A percentile compares a stretch with the other conserved stretches of the same genome.
phyloP scores from a whole-genome alignment of 192 early-diverging fungal species.

The Geosiphon pyriformis region DNA sequence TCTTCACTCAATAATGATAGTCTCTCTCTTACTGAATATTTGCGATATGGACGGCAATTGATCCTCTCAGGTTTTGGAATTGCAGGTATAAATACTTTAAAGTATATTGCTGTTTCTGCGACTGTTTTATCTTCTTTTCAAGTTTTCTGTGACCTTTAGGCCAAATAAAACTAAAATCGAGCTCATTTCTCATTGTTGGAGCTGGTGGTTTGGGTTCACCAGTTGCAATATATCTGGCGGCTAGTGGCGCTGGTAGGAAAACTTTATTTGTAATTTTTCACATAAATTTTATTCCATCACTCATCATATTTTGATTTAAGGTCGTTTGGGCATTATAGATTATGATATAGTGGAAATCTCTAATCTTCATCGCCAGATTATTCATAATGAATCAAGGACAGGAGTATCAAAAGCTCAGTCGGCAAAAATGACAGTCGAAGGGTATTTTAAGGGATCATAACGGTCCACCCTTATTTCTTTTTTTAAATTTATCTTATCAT shows the following conservation, averaged over 20 bases:
- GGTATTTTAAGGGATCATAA: too few species aligned
- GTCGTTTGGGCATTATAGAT: conserved; percentile 81
- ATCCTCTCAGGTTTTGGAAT: conserved; percentile 74
- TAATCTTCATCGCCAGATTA: conserved; percentile 93
- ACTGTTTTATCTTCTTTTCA: background rate
- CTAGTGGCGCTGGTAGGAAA: conserved; percentile 72
- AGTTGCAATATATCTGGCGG: conserved; percentile 80
- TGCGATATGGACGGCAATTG: conserved; percentile 81
- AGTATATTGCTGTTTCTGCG: background rate
- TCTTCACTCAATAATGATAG: background rate
- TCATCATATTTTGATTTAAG: background rate
- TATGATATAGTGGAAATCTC: conserved; percentile 86
- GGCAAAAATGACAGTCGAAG: conserved; percentile 55
- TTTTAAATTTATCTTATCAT: too few species aligned
- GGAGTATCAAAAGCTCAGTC: conserved; percentile 73
- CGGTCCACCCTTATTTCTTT: too few species aligned
- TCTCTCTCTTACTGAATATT: conserved; percentile 53
- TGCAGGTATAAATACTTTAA: conserved; percentile 45
- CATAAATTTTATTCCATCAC: background rate
- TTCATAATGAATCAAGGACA: conserved; percentile 71
- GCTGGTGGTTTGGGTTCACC: conserved; percentile 94
- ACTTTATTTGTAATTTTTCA: background rate
- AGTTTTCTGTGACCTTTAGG: conserved; percentile 38
- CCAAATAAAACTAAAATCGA: conserved; percentile 69
- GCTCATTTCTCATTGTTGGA: conserved; percentile 79